Evolutionary conservation across 2,329 filamentous ascomycete species (phyloP).

Genomic region (Nothomitra cinnamomea): DNA sequence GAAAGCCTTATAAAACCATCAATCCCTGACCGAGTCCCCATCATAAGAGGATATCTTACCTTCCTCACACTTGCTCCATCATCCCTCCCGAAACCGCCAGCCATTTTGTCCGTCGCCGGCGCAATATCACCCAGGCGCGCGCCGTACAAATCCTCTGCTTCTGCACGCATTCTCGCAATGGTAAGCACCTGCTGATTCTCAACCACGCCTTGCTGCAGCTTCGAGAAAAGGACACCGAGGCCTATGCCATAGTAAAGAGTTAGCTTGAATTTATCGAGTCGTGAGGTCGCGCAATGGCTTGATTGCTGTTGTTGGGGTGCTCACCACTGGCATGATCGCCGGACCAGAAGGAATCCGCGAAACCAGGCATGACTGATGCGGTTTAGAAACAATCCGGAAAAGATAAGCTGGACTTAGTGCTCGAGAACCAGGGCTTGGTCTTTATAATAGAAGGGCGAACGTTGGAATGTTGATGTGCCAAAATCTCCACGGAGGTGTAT

Average conservation of each 20-base stretch:
- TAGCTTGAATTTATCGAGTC: conserved; percentile 6
- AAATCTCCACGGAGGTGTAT: not conserved
- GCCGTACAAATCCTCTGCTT: conserved; percentile 84
- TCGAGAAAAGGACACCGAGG: conserved; percentile 83
- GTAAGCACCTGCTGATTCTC: conserved; percentile 92
- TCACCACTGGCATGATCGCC: conserved; percentile 87
- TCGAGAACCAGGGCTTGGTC: not conserved
- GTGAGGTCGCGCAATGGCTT: not conserved
- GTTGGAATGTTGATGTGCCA: not conserved
- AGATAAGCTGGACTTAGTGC: not conserved
- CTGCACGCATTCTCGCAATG: conserved; percentile 82
- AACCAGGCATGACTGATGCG: conserved; percentile 62
- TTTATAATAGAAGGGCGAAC: not conserved
- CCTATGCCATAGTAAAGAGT: conserved; percentile 25
- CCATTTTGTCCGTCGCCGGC: conserved; percentile 62
- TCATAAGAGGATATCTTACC: conserved; percentile 33
- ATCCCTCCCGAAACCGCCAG: conserved; percentile 72
- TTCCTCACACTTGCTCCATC: conserved; percentile 93
- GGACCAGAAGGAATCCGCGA: conserved; percentile 96
- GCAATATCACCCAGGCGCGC: conserved; percentile 66
- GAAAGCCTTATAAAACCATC: conserved; percentile 49
- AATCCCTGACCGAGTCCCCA: not conserved
- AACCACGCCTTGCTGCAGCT: conserved; percentile 87
- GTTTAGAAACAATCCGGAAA: not conserved
- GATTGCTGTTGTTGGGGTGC: conserved; percentile 14